Conservation (phyloP, 495 filamentous ascomycete genomes). For the Penicillium egyptiacum region DNA sequence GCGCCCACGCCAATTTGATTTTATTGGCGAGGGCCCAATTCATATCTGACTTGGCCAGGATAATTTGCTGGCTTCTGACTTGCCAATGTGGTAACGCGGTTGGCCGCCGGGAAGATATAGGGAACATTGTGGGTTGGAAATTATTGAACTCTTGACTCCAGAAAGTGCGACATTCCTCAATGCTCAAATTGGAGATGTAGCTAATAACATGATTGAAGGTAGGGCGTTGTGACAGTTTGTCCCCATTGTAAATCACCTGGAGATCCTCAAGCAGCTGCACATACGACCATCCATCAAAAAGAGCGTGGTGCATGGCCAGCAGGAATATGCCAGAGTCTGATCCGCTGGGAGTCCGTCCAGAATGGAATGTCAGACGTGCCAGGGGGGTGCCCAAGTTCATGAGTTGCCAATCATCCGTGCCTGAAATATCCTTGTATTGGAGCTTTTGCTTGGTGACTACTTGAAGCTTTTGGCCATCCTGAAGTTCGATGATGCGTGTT, state of each 20-base stretch:
- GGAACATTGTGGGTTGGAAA: background rate
- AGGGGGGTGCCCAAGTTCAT: background rate
- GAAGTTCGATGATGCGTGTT: slow-evolving; percentile 37
- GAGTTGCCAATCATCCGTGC: background rate
- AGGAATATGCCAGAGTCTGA: slow-evolving; percentile 34
- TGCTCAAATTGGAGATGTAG: background rate
- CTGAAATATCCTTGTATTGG: background rate
- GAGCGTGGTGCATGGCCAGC: slow-evolving; percentile 19
- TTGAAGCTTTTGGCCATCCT: slow-evolving; percentile 29
- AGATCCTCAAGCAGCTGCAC: background rate
- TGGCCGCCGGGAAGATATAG: background rate
- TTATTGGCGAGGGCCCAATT: background rate
- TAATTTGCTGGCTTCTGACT: background rate
- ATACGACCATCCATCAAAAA: slow-evolving; percentile 26
- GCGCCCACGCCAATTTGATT: background rate
- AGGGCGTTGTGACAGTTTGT: background rate
- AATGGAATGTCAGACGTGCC: background rate
- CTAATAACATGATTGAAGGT: background rate
- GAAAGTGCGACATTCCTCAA: background rate
- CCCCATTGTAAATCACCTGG: background rate
- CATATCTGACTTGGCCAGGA: background rate
- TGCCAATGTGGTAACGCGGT: background rate
- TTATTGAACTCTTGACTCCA: background rate
- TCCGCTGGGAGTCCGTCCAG: background rate
- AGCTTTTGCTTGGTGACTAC: background rate